A percentile compares a stretch with the other conserved stretches of the same genome.
These are phyloP conservation scores for Solanum sparsipilum DNA, from an alignment of 257 asterid genomes.

Conservation along the genomic window DNA sequence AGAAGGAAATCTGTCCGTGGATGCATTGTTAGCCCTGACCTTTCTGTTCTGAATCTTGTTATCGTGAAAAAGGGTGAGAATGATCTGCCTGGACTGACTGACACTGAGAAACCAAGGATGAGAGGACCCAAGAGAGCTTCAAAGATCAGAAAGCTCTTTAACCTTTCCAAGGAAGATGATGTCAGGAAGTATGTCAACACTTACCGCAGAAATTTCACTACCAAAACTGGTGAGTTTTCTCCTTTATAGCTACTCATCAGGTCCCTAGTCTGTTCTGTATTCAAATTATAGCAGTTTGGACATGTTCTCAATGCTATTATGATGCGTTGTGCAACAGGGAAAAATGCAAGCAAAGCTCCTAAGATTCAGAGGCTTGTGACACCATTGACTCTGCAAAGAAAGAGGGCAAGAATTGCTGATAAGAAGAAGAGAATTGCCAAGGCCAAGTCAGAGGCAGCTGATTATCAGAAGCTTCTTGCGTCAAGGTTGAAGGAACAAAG, in stretches of 20 bases:
- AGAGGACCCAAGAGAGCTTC: conserved; percentile 6
- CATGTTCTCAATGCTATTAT: background rate
- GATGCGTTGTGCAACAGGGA: background rate
- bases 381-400: background rate
- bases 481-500: conserved; percentile 5
- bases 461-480: conserved; percentile 3
- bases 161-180: conserved; percentile 2
- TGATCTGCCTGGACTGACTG: background rate
- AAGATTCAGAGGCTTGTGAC: conserved; percentile 1
- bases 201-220: background rate
- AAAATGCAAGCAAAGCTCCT: background rate
- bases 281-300: background rate
- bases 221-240: background rate
- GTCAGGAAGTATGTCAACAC: background rate
- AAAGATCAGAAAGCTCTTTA: conserved; percentile 1
- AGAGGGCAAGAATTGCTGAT: conserved; percentile 3
- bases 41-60: background rate
- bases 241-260: background rate
- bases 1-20: conserved; percentile 2
- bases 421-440: conserved; percentile 2
- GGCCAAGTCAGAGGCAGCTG: conserved; percentile 4
- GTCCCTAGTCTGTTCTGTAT: background rate
- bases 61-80: conserved; percentile 2
- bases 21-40: conserved; percentile 1
- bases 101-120: conserved; percentile 2